Evolutionary conservation across 2,329 filamentous ascomycete species (phyloP), one percentile per base, ranked within the genome.

Genomic region (Curvularia hawaiiensis): DNA sequence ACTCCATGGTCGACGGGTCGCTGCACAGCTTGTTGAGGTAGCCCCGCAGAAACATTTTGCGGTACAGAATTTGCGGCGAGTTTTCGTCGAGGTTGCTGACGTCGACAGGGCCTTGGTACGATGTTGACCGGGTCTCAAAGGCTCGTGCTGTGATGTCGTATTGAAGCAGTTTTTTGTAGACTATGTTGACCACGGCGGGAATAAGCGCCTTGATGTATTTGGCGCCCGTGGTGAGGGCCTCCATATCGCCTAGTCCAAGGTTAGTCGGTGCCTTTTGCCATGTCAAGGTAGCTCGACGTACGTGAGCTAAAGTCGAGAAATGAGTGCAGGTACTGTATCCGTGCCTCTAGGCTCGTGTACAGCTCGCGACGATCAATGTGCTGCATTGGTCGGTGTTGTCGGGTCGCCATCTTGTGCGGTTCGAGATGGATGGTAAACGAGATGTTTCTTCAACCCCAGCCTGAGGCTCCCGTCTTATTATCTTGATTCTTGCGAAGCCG

Each of bases 201-300:
- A 94, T 92, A 31, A 94, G 84, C n/a, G 88, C 86, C 69, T 89
- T 90, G 79, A 92, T 88, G 77, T 92, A 92, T 74, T 91, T 91
- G 58, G 85, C 81, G 61, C 89, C 90, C 3, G 82, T 80, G 14
- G 85, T 81, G 38, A 93, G 83, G 39, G 89, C 89, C 63, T 90
- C 88, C 55, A 91, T 86, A 69, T 92, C 90, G 60, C 83, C 90
- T 57, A 6, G 16, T 20, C 3, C 1, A 28, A 4, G 3, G 11
- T 46, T 46, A 46, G 44, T 14, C 28, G n/a, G 8, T 45, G 10
- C 12, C 43, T 43, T 43, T 35, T 35, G 22, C 22, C 1, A 8
- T 38, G 0, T 35, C 33, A 43, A 24, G 16, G n/a, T 4, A 3
- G 6, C n/a, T 1, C 12, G 12, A 75, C 86, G 50, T 79, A 91